phyloP scores from a whole-genome alignment of 371 early-diverging fungal species.

The Apophysomyces sp. region DNA sequence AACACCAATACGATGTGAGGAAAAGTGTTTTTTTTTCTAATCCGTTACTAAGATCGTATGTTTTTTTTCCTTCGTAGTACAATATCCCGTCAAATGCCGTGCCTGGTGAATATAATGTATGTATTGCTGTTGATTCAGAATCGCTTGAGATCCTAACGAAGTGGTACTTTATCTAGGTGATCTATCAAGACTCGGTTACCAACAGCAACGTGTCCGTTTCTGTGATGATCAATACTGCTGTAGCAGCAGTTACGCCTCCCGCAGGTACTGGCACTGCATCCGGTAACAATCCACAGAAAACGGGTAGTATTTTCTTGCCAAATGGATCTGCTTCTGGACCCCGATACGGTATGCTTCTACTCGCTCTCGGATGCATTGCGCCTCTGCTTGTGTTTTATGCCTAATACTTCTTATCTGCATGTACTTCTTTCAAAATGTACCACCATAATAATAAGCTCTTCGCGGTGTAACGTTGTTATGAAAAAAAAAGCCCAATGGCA shows the following conservation, averaged over 20 bases:
- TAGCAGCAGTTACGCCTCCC: background rate
- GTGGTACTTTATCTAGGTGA: conserved; percentile 13
- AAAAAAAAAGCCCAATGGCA: background rate
- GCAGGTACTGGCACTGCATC: background rate
- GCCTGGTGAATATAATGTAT: conserved; percentile 27
- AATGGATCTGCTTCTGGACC: background rate
- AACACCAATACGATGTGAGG: conserved; percentile 37
- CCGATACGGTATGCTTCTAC: background rate
- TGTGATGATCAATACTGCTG: conserved; percentile 27
- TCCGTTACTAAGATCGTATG: background rate
- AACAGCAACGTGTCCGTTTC: conserved; percentile 27
- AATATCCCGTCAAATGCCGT: conserved; percentile 26
- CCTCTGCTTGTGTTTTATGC: background rate
- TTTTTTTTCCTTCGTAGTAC: conserved; percentile 22
- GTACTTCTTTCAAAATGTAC: background rate
- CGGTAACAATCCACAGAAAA: background rate
- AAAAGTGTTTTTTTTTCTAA: background rate
- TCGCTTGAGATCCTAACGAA: background rate
- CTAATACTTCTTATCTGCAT: background rate
- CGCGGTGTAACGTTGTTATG: background rate
- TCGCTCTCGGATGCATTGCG: background rate
- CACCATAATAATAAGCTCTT: conserved; percentile 1
- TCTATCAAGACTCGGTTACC: conserved; percentile 21
- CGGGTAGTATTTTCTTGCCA: background rate
- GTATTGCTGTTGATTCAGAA: background rate